These are phyloP conservation scores for Colletotrichum chlorophyti DNA, from an alignment of 2,329 filamentous ascomycete species.

Conservation along the genomic window DNA sequence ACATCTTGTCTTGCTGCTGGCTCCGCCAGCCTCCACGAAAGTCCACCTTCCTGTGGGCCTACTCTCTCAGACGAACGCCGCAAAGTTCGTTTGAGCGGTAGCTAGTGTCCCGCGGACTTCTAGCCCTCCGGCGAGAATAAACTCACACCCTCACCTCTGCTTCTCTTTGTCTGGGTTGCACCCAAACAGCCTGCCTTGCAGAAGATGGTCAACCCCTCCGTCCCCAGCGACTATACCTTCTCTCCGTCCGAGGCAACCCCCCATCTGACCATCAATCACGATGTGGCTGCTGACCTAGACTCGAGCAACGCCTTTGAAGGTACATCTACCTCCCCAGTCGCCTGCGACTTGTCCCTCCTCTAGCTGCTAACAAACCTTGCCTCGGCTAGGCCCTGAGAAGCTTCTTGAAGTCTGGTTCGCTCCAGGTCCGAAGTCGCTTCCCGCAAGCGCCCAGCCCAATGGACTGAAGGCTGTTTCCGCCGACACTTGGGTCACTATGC, in stretches of 20 bases:
- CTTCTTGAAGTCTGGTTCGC: conserved; percentile 98
- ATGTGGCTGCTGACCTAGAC: conserved; percentile 90
- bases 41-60: conserved; percentile 83
- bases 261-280: conserved; percentile 94
- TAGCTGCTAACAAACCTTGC: conserved; percentile 9
- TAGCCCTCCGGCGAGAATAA: conserved; percentile 35
- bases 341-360: neutral
- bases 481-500: conserved; percentile 93
- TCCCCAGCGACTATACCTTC: conserved; percentile 81
- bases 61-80: conserved; percentile 94
- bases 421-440: conserved; percentile 75
- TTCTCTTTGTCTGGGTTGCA: conserved; percentile 33
- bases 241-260: conserved; percentile 85
- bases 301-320: conserved; percentile 97
- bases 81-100: conserved; percentile 97
- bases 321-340: conserved; percentile 41
- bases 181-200: conserved; percentile 17
- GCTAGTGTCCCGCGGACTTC: conserved; percentile 90
- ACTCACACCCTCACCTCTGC: neutral
- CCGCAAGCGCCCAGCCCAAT: conserved; percentile 71
- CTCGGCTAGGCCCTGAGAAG: conserved; percentile 87
- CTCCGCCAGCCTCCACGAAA: conserved; percentile 79
- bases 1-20: conserved; percentile 70
- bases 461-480: conserved; percentile 86
- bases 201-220: conserved; percentile 80